Conservation (phyloP, 345 rosid genomes). For the Stellera chamaejasme region DNA sequence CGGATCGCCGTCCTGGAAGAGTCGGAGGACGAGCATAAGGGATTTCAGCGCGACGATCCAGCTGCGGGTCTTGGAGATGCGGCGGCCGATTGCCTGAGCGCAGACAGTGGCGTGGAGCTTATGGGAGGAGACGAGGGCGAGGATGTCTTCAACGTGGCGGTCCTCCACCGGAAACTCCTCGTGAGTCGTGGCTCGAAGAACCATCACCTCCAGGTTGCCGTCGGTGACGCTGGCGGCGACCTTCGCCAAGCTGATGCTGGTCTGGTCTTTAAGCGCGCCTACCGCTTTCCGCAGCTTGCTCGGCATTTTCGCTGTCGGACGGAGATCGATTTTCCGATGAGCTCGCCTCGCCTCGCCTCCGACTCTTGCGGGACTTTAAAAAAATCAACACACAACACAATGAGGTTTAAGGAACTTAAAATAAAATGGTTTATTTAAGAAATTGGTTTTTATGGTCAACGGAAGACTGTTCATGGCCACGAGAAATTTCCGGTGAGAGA, state of each 20-base stretch:
- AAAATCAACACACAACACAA: too few species aligned
- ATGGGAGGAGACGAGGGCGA: constrained; percentile 41
- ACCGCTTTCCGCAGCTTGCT: constrained; percentile 83
- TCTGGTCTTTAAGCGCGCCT: constrained; percentile 83
- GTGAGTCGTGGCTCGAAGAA: constrained; percentile 79
- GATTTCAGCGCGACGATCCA: constrained; percentile 89
- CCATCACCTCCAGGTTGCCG: constrained; percentile 50
- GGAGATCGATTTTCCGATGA: too few species aligned
- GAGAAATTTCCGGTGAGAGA: too few species aligned
- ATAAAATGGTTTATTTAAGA: too few species aligned
- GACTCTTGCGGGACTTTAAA: too few species aligned
- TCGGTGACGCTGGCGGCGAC: constrained; percentile 40
- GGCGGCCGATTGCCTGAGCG: constrained; percentile 47
- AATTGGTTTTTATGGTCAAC: too few species aligned
- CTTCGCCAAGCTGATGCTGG: constrained; percentile 86
- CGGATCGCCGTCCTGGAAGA: constrained; percentile 79
- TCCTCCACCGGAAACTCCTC: constrained; percentile 69
- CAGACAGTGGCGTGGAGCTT: constrained; percentile 47
- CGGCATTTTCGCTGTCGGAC: constrained; percentile 32
- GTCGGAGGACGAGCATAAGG: constrained; percentile 57
- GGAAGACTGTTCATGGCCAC: too few species aligned
- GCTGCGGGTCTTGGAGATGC: constrained; percentile 59
- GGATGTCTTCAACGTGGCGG: constrained; percentile 45
- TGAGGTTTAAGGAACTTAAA: too few species aligned
- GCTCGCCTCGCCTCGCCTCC: too few species aligned